Base-by-base conservation (phyloP, 73 alveolate genomes). In the Paramecium bursaria region DNA sequence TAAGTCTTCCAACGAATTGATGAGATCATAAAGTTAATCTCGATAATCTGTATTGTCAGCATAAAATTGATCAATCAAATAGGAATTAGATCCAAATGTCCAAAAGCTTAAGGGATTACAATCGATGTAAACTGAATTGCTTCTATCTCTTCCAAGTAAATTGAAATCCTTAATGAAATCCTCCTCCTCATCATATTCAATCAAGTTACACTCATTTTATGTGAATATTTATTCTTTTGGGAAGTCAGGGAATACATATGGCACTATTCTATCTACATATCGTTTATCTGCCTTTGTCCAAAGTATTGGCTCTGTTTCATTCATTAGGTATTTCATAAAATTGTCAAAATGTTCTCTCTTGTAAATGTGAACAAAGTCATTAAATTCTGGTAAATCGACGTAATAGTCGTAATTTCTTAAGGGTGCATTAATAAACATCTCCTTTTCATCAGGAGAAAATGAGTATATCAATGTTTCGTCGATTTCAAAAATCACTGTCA, bases 381-480 rank as follows among this genome's bases (percentile, higher is more conserved):
- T 82, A 33, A 39, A 79, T 79, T 79, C 89, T 1, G 89, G 89
- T 13, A 79, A 46, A 53, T 79, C 89, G 22, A 79, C 35, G 52
- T 54, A 79, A 73, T 53, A 54, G 54, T 79, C 89, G 26, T 79
- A 73, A 53, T 54, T 50, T 53, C 89, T 79, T 11, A 79, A 46
- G 1, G 89, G 89, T 14, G 89, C 89, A 31, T 79, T 79, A 60
- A 79, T 79, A 29, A 53, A 79, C 75, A 73, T 73, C 42, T 79
- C 89, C 39, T 79, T 61, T 54, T 54, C 77, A 51, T 79, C 89
- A 53, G 89, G 89, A 79, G 54, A 51, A 79, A 79, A 79, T 54
- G 89, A 53, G 55, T 79, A 79, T 35, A 79, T 54, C 42, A 79
- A 50, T 13, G 54, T 73, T 79, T 79, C 89, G 54, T 79, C 89